Conservation (phyloP, 164 flowering plant species). For the Cinnamomum micranthum region DNA sequence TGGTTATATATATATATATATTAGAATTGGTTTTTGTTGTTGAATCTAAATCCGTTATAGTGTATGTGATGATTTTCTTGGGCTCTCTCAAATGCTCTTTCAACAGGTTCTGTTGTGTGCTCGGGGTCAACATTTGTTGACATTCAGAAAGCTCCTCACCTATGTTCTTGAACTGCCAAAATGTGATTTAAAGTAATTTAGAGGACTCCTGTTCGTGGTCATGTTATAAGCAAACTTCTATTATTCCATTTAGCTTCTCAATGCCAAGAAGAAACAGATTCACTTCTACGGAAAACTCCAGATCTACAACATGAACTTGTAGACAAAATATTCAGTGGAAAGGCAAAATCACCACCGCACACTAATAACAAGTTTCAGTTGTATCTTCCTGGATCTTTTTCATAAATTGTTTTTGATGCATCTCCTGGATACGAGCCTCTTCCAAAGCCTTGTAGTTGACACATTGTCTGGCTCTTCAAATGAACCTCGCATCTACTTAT, state of each 20-base stretch:
- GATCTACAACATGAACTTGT: conserved; percentile 1
- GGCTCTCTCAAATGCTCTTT: conserved; percentile 3
- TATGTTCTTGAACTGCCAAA: conserved; percentile 83
- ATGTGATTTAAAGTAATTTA: conserved; percentile 54
- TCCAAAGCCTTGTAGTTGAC: conserved; percentile 80
- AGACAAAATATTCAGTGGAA: too few species aligned
- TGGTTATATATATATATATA: too few species aligned
- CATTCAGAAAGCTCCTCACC: conserved; percentile 31
- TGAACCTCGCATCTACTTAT: conserved; percentile 60
- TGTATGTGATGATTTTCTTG: background rate
- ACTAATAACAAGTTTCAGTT: too few species aligned
- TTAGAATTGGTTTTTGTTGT: background rate
- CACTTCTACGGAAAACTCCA: conserved; percentile 12
- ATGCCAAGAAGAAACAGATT: conserved; percentile 25
- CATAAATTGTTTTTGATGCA: too few species aligned
- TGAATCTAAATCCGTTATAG: background rate
- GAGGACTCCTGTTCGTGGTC: conserved; percentile 84
- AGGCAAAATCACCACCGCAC: too few species aligned
- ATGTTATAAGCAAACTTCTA: conserved; percentile 48
- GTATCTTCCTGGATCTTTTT: too few species aligned
- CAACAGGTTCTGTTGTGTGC: conserved; percentile 58
- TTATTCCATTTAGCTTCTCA: conserved; percentile 26
- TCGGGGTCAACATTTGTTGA: conserved; percentile 35
- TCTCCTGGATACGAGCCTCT: conserved; percentile 86
- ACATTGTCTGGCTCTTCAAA: conserved; percentile 47